These are phyloP conservation scores for Sarocladiaceae sp. DNA, from an alignment of 2,329 filamentous ascomycete genomes.

Conservation along the genomic window DNA sequence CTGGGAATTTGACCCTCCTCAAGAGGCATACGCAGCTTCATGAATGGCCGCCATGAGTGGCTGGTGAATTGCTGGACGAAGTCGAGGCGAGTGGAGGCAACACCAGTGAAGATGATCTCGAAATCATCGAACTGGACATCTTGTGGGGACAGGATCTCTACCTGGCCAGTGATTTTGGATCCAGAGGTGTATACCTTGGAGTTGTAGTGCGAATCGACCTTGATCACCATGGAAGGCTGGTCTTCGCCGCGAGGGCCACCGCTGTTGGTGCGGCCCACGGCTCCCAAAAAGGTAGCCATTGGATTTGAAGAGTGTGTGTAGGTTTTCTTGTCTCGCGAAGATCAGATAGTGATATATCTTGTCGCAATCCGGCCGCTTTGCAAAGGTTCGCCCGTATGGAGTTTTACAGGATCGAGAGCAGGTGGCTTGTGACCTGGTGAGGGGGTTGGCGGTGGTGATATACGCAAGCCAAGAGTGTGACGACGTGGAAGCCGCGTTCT, in stretches of 20 bases:
- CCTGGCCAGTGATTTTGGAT: slow-evolving; percentile 43
- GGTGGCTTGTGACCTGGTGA: too few relatives aligned
- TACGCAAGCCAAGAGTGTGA: too few relatives aligned
- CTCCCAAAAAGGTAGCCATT: slow-evolving; percentile 12
- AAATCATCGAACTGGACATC: slow-evolving; percentile 44
- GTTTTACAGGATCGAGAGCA: too few relatives aligned
- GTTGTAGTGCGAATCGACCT: slow-evolving; percentile 46
- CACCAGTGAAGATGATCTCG: slow-evolving; percentile 47
- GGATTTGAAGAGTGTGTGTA: slow-evolving; percentile 10
- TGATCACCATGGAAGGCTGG: slow-evolving; percentile 38
- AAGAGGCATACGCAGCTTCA: slow-evolving; percentile 51
- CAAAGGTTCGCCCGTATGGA: too few relatives aligned
- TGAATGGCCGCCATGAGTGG: slow-evolving; percentile 44
- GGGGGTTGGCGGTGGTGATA: too few relatives aligned
- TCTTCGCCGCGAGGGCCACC: slow-evolving; percentile 12
- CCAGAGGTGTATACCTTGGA: slow-evolving; percentile 51
- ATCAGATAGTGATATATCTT: too few relatives aligned
- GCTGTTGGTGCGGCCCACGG: slow-evolving; percentile 11
- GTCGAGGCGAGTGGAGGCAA: slow-evolving; percentile 43
- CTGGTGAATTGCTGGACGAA: slow-evolving; percentile 41
- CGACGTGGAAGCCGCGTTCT: too few relatives aligned
- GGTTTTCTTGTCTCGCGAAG: too few relatives aligned
- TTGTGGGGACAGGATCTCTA: slow-evolving; percentile 36
- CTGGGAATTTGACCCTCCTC: slow-evolving; percentile 38
- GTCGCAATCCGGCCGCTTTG: too few relatives aligned